Conservation (phyloP, 441 rosid genomes). For the Omphalea diandra region DNA sequence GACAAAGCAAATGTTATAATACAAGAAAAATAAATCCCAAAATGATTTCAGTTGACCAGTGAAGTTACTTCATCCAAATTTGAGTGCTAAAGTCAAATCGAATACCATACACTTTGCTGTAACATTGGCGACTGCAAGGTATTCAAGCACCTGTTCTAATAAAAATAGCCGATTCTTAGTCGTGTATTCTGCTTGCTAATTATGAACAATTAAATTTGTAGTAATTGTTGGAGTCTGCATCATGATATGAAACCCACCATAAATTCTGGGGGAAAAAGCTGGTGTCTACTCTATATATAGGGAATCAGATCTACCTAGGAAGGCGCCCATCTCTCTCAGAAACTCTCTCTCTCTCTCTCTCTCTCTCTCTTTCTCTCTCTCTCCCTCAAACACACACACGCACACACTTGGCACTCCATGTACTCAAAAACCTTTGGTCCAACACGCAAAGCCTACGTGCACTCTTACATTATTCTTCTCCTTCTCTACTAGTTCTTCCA, state of each 20-base stretch:
- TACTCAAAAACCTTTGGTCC: constrained; percentile 47
- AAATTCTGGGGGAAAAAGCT: constrained; percentile 32
- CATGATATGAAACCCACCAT: constrained; percentile 26
- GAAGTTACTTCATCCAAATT: too few species aligned
- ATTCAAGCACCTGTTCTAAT: too few species aligned
- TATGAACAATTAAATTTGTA: not conserved
- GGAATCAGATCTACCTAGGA: constrained; percentile 52
- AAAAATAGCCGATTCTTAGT: too few species aligned
- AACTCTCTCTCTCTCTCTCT: too few species aligned
- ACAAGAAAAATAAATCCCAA: not conserved
- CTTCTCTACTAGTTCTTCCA: constrained; percentile 23
- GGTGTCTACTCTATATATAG: constrained; percentile 31
- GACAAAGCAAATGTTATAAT: not conserved
- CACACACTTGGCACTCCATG: constrained; percentile 16
- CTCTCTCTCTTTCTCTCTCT: not conserved
- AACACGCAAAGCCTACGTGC: constrained; percentile 87
- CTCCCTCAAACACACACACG: constrained; percentile 11
- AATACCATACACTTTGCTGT: too few species aligned
- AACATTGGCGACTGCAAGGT: too few species aligned
- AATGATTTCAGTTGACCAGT: too few species aligned
- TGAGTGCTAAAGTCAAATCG: too few species aligned
- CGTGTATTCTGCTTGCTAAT: not conserved
- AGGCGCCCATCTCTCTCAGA: constrained; percentile 27
- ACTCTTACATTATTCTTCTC: constrained; percentile 51
- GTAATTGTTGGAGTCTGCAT: not conserved